These are phyloP conservation scores for Trichoderma pleuroti DNA, from an alignment of 2,329 filamentous ascomycete genomes.

Conservation along the genomic window DNA sequence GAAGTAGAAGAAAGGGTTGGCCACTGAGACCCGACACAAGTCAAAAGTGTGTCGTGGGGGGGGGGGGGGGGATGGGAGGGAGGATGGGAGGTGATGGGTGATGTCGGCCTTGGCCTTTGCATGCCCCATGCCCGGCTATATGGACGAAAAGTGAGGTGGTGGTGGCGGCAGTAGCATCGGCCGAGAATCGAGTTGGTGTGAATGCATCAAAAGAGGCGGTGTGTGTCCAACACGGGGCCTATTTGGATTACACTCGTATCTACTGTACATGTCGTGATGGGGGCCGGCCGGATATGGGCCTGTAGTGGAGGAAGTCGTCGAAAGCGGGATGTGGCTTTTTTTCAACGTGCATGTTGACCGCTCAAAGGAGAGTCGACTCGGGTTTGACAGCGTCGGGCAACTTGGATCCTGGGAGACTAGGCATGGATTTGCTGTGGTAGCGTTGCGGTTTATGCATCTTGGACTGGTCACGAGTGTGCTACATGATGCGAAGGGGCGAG, in stretches of 20 bases:
- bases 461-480: background rate
- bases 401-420: background rate
- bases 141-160: background rate
- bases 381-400: background rate
- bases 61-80: background rate
- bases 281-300: background rate
- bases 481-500: slow-evolving; percentile 1
- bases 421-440: background rate
- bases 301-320: background rate
- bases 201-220: background rate
- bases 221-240: background rate
- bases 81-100: background rate
- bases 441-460: background rate
- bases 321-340: background rate
- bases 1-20: background rate
- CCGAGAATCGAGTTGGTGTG: background rate
- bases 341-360: background rate
- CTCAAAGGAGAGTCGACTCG: background rate
- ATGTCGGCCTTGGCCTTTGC: background rate
- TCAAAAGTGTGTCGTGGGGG: background rate
- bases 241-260: background rate
- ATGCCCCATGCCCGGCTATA: slow-evolving; percentile 1
- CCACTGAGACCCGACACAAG: background rate
- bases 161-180: slow-evolving; percentile 5
- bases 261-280: background rate